Conservation (phyloP, 768 basidiomycete genomes). For the Amanita fuliginea region DNA sequence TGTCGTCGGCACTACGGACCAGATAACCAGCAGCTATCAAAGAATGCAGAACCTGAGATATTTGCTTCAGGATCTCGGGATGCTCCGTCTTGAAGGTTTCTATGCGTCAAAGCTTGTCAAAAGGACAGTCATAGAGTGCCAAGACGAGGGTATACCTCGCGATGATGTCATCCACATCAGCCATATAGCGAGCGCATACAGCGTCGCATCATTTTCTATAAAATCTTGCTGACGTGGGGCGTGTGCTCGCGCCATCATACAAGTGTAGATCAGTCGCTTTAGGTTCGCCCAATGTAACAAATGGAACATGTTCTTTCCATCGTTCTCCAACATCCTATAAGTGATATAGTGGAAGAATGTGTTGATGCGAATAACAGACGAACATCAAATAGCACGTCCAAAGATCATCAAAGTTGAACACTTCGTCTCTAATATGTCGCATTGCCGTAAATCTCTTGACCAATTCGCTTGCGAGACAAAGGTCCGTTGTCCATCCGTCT, state of each 20-base stretch:
- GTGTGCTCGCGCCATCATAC: slow-evolving; percentile 11
- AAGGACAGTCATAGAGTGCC: background rate
- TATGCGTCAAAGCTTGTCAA: slow-evolving; percentile 10
- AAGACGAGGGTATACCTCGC: slow-evolving; percentile 19
- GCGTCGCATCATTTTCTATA: slow-evolving; percentile 17
- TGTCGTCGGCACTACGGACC: slow-evolving; percentile 15
- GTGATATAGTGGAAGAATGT: background rate
- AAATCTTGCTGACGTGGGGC: background rate
- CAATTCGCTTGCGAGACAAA: slow-evolving; percentile 31
- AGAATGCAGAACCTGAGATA: slow-evolving; percentile 23
- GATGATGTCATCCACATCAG: slow-evolving; percentile 34
- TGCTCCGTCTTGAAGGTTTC: slow-evolving; percentile 22
- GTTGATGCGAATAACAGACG: slow-evolving; percentile 7
- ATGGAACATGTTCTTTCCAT: slow-evolving; percentile 33
- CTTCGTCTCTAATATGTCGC: slow-evolving; percentile 25
- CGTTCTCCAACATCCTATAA: slow-evolving; percentile 34
- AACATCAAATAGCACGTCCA: slow-evolving; percentile 46
- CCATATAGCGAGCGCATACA: slow-evolving; percentile 31
- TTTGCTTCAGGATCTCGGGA: slow-evolving; percentile 13
- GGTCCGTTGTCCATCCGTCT: slow-evolving; percentile 23
- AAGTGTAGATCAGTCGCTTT: slow-evolving; percentile 13
- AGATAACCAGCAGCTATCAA: slow-evolving; percentile 30
- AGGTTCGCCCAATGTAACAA: slow-evolving; percentile 30
- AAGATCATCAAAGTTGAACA: slow-evolving; percentile 25
- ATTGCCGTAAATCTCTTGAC: slow-evolving; percentile 29